phyloP scores from a whole-genome alignment of 768 basidiomycete species.

The Hygrophoropsis aurantiaca region DNA sequence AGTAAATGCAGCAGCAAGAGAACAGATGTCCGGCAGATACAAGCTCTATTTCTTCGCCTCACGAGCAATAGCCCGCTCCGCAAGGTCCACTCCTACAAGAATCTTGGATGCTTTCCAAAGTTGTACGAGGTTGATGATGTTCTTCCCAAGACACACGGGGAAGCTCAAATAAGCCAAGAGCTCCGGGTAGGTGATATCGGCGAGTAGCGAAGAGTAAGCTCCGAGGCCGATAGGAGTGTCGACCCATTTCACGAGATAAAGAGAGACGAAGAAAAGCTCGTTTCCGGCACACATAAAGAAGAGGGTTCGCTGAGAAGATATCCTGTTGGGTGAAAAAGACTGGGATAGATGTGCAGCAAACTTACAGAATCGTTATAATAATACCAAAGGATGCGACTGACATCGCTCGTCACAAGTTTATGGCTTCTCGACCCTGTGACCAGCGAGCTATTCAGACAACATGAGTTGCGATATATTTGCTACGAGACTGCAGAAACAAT shows the following conservation, averaged over 20 bases:
- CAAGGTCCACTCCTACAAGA: slow-evolving; percentile 89
- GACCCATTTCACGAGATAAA: slow-evolving; percentile 92
- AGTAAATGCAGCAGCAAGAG: slow-evolving; percentile 4
- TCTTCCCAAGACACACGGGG: slow-evolving; percentile 78
- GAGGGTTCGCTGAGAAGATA: slow-evolving; percentile 61
- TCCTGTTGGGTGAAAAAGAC: background rate
- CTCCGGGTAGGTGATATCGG: slow-evolving; percentile 72
- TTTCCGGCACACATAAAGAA: slow-evolving; percentile 95
- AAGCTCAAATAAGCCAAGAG: slow-evolving; percentile 59
- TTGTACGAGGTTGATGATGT: slow-evolving; percentile 93
- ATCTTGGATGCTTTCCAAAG: slow-evolving; percentile 98
- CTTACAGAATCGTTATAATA: slow-evolving; percentile 94
- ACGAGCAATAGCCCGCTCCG: slow-evolving; percentile 72
- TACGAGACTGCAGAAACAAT: slow-evolving; percentile 14
- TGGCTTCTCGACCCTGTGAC: slow-evolving; percentile 91
- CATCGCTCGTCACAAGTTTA: slow-evolving; percentile 89
- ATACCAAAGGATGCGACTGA: slow-evolving; percentile 85
- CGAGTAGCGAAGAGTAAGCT: slow-evolving; percentile 20
- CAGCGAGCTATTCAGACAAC: slow-evolving; percentile 64
- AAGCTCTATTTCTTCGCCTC: slow-evolving; percentile 32
- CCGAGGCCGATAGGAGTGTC: slow-evolving; percentile 62
- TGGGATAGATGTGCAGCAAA: slow-evolving; percentile 9
- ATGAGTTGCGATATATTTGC: background rate
- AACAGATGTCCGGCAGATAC: slow-evolving; percentile 5
- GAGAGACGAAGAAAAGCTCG: slow-evolving; percentile 91